Evolutionary conservation across 108 stramenopile genomes (phyloP).

Genomic region (Fragilaria crotonensis): DNA sequence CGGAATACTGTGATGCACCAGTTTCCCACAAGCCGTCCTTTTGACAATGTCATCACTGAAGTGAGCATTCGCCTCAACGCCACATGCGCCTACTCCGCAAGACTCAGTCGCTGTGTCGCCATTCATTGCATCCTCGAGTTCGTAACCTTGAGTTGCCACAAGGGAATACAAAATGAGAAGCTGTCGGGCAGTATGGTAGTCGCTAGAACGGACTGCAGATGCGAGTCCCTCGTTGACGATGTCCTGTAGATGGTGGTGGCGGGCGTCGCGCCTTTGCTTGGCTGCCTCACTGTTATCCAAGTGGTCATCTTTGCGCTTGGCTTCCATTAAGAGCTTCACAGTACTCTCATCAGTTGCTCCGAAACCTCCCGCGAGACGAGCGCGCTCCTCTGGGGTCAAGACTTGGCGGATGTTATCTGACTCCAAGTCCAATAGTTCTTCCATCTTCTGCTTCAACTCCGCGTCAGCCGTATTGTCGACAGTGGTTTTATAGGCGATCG

Average conservation of each 20-base stretch:
- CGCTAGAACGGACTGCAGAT: constrained; percentile 66
- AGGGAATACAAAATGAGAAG: constrained; percentile 77
- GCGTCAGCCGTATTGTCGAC: constrained; percentile 58
- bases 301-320: constrained; percentile 54
- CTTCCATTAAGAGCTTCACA: constrained; percentile 69
- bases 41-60: not conserved
- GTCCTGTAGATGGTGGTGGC: constrained; percentile 67
- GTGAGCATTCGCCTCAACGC: no score
- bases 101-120: not conserved
- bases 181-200: constrained; percentile 80
- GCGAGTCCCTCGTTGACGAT: constrained; percentile 84
- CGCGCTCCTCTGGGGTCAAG: constrained; percentile 64
- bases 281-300: constrained; percentile 18
- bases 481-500: constrained; percentile 59
- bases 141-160: constrained; percentile 58
- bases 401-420: constrained; percentile 49
- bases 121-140: constrained; percentile 7
- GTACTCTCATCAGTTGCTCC: constrained; percentile 82
- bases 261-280: constrained; percentile 1
- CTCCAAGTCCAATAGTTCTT: constrained; percentile 79
- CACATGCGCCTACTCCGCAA: no score
- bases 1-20: not conserved
- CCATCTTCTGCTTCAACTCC: constrained; percentile 66
- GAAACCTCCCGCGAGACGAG: constrained; percentile 66
- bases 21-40: not conserved